Conservation (phyloP, 2,329 filamentous ascomycete species). For the Cercospora berteroae region DNA sequence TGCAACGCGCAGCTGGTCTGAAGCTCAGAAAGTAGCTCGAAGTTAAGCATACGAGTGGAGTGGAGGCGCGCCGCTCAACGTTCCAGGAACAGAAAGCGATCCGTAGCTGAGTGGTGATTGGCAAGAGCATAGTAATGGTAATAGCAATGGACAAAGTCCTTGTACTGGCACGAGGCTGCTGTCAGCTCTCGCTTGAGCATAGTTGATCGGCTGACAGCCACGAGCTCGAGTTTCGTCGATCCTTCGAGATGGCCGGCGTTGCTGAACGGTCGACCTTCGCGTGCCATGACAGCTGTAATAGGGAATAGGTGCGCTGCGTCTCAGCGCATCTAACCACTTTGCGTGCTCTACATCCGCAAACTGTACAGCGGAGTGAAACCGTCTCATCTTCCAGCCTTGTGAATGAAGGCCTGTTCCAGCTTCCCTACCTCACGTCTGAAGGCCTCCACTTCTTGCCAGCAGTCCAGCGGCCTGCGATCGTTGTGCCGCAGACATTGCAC, state of each 20-base stretch:
- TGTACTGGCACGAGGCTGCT: constrained; percentile 6
- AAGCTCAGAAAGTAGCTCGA: constrained; percentile 6
- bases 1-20: not conserved
- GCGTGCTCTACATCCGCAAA: not conserved
- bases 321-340: not conserved
- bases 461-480: constrained; percentile 85
- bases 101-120: not conserved
- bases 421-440: constrained; percentile 88
- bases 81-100: not conserved
- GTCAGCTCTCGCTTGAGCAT: not conserved
- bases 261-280: not conserved
- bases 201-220: not conserved
- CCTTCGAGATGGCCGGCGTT: not conserved
- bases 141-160: constrained; percentile 6
- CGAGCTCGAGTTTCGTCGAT: not conserved
- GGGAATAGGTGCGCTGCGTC: not conserved
- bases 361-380: not conserved
- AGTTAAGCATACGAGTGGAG: not conserved
- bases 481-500: constrained; percentile 78
- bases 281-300: not conserved
- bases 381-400: constrained; percentile 61
- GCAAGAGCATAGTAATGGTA: not conserved
- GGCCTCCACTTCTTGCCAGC: constrained; percentile 86
- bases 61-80: not conserved
- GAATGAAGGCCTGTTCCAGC: constrained; percentile 84